Evolutionary conservation across 371 early-diverging fungal genomes (phyloP), one percentile per base, ranked within the genome.

Genomic region (Actinomucor elegans): DNA sequence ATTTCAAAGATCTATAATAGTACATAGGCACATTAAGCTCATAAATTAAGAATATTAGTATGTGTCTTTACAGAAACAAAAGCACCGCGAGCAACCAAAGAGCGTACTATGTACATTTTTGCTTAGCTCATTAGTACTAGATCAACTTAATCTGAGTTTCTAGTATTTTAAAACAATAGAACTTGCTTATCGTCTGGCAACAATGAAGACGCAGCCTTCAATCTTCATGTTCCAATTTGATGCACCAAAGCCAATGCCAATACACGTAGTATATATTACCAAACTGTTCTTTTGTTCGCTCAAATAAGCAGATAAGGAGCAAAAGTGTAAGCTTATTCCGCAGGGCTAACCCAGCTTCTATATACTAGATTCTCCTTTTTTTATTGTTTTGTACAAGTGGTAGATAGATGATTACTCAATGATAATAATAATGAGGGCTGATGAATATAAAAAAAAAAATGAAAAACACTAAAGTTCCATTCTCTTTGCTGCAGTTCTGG

Each of bases 401-500:
- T 20, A 29, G 6, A 49, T 27, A 15, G 31, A 17, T 11, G 3
- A 49, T 27, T n/a, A n/a, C n/a, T n/a, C n/a, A n/a, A n/a, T n/a
- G n/a, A n/a, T n/a, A n/a, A n/a, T n/a, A n/a, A n/a, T n/a, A n/a
- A n/a, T n/a, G n/a, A n/a, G 23, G 21, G 6, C 9, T 26, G 26
- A 24, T 26, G 12, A n/a, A 1, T 18, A 14, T 26, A 43, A 26
- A 43, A 27, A 45, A 43, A 43, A 41, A 35, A 32, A 33, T 0
- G 35, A 18, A 26, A 29, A 17, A 35, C 10, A 41, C 45, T 77
- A 94, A 46, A 94, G 70, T 28, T 87, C 80, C 38, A 87, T 83
- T 51, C 94, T 76, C 78, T 95, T 98, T 71, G 89, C 90, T 18
- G 98, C 92, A 10, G 98, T 97, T 69, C 95, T 85, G 47, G 93